Percentiles rank a stretch among this genome's conserved stretches.
Evolutionary conservation across 768 basidiomycete species (phyloP).

Genomic region (Termitomyces sp.): DNA sequence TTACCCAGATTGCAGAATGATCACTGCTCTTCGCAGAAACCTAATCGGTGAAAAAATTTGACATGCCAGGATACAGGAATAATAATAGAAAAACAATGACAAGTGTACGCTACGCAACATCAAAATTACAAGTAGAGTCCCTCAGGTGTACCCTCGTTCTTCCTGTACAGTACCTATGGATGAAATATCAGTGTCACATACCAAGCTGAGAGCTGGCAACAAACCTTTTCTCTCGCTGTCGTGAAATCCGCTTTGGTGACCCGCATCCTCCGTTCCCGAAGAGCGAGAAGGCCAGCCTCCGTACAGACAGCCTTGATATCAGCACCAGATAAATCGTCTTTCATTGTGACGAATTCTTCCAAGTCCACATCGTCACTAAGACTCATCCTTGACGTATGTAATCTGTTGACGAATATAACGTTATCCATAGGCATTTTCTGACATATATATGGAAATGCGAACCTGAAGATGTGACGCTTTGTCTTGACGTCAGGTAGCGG

Average conservation of each 20-base stretch:
- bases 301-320: slow-evolving; percentile 99
- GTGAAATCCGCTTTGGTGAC: slow-evolving; percentile 92
- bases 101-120: slow-evolving; percentile 1
- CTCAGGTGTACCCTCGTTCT: slow-evolving; percentile 96
- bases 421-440: not conserved
- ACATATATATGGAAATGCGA: slow-evolving; percentile 14
- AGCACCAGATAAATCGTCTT: slow-evolving; percentile 95
- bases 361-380: slow-evolving; percentile 84
- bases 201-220: slow-evolving; percentile 10
- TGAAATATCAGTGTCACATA: slow-evolving; percentile 5
- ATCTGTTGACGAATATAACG: slow-evolving; percentile 35
- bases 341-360: slow-evolving; percentile 93
- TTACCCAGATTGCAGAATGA: too few relatives aligned
- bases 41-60: too few relatives aligned
- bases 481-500: slow-evolving; percentile 98
- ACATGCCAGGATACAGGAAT: not conserved
- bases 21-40: too few relatives aligned
- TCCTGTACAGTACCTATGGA: slow-evolving; percentile 79
- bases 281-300: slow-evolving; percentile 93
- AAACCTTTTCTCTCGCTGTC: slow-evolving; percentile 88
- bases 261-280: slow-evolving; percentile 92
- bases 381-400: slow-evolving; percentile 96
- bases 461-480: slow-evolving; percentile 98
- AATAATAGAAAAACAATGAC: slow-evolving; percentile 9
- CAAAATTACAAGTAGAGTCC: slow-evolving; percentile 69